Evolutionary conservation across 176 grass and related monocot species (phyloP).

Genomic region (Bolboschoenus planiculmis): DNA sequence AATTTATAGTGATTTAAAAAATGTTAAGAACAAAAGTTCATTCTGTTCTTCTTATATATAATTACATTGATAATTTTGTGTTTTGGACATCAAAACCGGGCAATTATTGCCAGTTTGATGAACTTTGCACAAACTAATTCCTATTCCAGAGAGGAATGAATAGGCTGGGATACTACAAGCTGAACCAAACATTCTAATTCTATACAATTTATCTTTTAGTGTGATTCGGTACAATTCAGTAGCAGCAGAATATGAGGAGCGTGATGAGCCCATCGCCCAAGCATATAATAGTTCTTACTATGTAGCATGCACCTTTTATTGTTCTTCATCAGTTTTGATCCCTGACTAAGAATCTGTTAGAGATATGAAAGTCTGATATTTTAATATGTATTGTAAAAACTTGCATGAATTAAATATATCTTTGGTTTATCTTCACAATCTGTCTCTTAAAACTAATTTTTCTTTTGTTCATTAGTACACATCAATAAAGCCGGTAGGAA

Average conservation of each 20-base stretch:
- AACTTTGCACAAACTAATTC: background rate
- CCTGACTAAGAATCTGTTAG: background rate
- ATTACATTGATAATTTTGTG: background rate
- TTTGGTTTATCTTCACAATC: slow-evolving; percentile 15
- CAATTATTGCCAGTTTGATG: background rate
- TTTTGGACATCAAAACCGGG: background rate
- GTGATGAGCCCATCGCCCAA: background rate
- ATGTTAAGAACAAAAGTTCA: background rate
- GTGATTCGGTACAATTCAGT: background rate
- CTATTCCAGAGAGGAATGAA: background rate
- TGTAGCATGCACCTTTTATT: background rate
- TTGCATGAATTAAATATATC: background rate
- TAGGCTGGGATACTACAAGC: background rate
- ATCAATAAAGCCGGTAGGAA: slow-evolving; percentile 59
- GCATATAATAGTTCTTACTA: background rate
- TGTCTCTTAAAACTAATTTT: background rate
- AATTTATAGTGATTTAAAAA: too few relatives aligned
- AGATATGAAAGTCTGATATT: background rate
- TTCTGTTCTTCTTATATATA: background rate
- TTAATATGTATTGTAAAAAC: background rate
- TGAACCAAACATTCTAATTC: background rate
- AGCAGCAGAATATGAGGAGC: background rate
- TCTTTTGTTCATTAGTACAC: slow-evolving; percentile 46
- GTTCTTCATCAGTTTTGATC: background rate
- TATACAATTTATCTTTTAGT: background rate